These are phyloP conservation scores for Lactarius quietus DNA, from an alignment of 768 basidiomycete genomes.

Conservation along the genomic window DNA sequence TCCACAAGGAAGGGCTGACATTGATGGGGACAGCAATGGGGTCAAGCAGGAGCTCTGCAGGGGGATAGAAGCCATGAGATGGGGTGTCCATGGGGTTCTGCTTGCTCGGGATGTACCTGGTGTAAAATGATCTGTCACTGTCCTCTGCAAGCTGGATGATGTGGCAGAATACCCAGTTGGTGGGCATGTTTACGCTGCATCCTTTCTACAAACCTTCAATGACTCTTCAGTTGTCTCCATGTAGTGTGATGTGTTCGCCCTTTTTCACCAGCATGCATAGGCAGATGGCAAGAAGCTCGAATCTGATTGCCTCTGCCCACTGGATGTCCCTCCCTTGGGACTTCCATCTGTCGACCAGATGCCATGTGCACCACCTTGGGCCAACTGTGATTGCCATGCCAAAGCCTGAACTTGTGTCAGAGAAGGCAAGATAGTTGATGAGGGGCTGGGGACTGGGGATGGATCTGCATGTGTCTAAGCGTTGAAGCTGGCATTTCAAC, in stretches of 20 bases:
- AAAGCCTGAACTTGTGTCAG: too few species aligned
- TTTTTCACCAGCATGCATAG: too few species aligned
- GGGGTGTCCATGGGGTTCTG: conserved; percentile 39
- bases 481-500: too few species aligned
- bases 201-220: conserved; percentile 38
- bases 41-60: conserved; percentile 32
- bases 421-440: too few species aligned
- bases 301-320: too few species aligned
- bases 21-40: conserved; percentile 32
- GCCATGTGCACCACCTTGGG: too few species aligned
- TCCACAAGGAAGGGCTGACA: too few species aligned
- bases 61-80: conserved; percentile 35
- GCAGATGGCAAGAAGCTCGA: conserved; percentile 28
- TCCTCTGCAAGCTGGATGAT: conserved; percentile 1
- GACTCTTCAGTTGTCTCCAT: conserved; percentile 33
- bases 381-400: conserved; percentile 32
- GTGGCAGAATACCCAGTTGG: too few species aligned
- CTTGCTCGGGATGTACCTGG: conserved; percentile 35
- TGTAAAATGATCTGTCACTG: conserved; percentile 25
- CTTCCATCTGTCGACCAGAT: too few species aligned
- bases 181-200: conserved; percentile 22
- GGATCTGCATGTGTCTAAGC: too few species aligned
- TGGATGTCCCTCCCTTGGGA: too few species aligned
- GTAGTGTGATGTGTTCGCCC: conserved; percentile 30
- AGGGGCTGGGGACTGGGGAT: too few species aligned